Conservation (phyloP, 345 rosid species). For the Eucalyptus sp. region DNA sequence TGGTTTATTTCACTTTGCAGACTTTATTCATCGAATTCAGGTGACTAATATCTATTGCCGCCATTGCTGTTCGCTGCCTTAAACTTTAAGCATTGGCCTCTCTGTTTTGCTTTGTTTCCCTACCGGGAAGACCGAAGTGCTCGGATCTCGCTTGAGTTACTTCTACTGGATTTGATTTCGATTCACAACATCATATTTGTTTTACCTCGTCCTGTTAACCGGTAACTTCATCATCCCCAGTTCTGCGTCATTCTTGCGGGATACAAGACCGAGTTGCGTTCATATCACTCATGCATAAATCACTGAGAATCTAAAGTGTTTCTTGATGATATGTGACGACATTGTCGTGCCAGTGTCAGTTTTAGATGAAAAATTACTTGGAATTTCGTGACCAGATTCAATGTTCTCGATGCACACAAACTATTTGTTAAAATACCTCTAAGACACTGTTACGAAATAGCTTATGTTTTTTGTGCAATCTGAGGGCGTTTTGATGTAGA, state of each 20-base stretch:
- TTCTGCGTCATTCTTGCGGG: neutral
- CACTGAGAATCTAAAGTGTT: too few species aligned
- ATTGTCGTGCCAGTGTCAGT: too few species aligned
- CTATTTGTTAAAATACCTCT: neutral
- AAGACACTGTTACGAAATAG: neutral
- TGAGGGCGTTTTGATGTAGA: neutral
- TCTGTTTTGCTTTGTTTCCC: neutral
- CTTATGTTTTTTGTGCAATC: neutral
- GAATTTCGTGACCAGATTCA: neutral
- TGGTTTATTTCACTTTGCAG: too few species aligned
- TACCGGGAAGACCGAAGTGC: neutral
- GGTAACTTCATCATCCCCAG: too few species aligned
- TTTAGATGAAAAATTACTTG: neutral
- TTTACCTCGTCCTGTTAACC: neutral
- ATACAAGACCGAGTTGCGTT: neutral
- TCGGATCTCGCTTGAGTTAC: neutral
- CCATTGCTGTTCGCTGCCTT: too few species aligned
- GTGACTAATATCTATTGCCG: too few species aligned
- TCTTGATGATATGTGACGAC: neutral
- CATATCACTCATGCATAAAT: too few species aligned
- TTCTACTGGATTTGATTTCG: neutral
- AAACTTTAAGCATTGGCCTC: too few species aligned
- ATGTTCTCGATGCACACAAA: neutral
- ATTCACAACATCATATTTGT: neutral
- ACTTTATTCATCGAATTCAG: too few species aligned